phyloP scores from a whole-genome alignment of 2,329 filamentous ascomycete species.

The Claviceps sp. region DNA sequence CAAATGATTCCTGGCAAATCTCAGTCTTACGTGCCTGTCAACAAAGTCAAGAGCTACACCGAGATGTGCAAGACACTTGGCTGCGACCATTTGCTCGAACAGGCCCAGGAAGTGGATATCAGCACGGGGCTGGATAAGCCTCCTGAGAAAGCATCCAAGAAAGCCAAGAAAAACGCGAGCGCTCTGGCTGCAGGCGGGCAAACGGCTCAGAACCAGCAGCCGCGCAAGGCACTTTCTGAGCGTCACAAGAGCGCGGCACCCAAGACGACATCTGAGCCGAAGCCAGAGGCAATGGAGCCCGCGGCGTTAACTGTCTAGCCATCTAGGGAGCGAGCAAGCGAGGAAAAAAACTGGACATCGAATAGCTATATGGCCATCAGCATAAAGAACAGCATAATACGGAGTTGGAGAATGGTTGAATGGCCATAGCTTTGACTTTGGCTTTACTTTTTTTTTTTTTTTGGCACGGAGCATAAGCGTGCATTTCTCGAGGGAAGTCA shows the following conservation, averaged over 20 bases:
- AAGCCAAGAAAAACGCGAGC: slow-evolving; percentile 20
- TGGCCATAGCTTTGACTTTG: no score
- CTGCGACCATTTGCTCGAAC: slow-evolving; percentile 47
- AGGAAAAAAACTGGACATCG: background rate
- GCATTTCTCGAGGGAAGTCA: background rate
- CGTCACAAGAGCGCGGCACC: slow-evolving; percentile 11
- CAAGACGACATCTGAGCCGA: slow-evolving; percentile 6
- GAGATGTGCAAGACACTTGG: slow-evolving; percentile 54
- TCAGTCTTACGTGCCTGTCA: slow-evolving; percentile 46
- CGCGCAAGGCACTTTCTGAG: slow-evolving; percentile 23
- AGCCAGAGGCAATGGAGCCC: slow-evolving; percentile 11
- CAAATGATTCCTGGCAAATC: slow-evolving; percentile 78
- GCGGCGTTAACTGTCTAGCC: slow-evolving; percentile 10
- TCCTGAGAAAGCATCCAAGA: slow-evolving; percentile 17
- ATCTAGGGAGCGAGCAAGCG: background rate
- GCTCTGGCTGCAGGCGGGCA: slow-evolving; percentile 36
- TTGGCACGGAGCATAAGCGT: background rate
- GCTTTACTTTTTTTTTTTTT: no score
- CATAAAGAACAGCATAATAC: background rate
- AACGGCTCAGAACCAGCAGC: slow-evolving; percentile 21
- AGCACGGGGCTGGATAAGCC: slow-evolving; percentile 45
- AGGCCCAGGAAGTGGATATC: slow-evolving; percentile 53
- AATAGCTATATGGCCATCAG: no score
- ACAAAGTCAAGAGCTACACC: slow-evolving; percentile 54
- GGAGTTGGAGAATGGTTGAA: background rate